Base-by-base conservation (phyloP, 345 rosid genomes). In the Populus deltoides region DNA sequence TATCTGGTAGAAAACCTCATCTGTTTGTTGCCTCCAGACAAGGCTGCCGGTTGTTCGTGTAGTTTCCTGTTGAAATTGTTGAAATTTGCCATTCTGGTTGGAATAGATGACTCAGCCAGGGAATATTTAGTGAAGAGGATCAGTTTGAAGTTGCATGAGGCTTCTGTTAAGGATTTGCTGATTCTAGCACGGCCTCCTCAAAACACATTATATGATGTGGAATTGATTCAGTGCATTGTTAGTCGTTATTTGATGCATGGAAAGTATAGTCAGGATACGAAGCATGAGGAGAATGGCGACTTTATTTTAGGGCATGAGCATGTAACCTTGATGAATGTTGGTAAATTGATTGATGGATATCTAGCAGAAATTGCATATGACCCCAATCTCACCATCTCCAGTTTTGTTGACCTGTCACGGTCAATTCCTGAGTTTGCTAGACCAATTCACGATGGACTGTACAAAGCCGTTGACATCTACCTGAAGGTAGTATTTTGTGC, bases 401-500 rank as follows among this genome's bases (percentile, higher is more conserved):
- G 89, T 78, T 93, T 95, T 74, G 59, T 88, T 0, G 88, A 90
- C 70, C 67, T 95, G 41, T 82, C 94, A 10, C 86, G 43, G 77
- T 86, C 85, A 0, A 82, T 95, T 76, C 96, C 98, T 0, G 92
- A 92, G 68, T 77, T 91, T 43, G 92, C 89, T n/a, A 89, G 99
- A 75, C 91, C 90, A 24, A 77, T 85, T 75, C 93, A 95, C 70
- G 98, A 95, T 66, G 90, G 89, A 51, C 80, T 95, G 15, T 95
- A 95, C 88, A 91, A 88, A 77, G 98, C 99, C 77, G 88, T 95
- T 67, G 98, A 92, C 78, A 65, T 76, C 75, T 95, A 85, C 89
- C 86, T 95, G 71, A 91, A 90, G 96, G 99, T 93, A 87, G 17
- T 39, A 5, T 77, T 79, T 45, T 70, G 62, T 10, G 15, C 3